Evolutionary conservation across 2,329 filamentous ascomycete species (phyloP), one percentile per base, ranked within the genome.

Genomic region (Aspergillus sp.): DNA sequence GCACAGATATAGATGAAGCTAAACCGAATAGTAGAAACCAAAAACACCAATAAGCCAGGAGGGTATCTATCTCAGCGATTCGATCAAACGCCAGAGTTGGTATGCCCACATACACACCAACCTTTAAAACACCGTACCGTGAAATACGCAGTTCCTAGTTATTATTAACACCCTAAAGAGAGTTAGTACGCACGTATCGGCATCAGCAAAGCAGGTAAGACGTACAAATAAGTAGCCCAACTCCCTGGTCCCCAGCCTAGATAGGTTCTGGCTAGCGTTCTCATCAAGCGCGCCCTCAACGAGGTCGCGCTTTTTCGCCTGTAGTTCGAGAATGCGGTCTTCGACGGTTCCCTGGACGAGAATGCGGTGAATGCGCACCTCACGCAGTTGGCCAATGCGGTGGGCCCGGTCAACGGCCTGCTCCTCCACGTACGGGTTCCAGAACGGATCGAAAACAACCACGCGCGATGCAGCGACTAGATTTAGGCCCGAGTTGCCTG

Each of bases 351-450:
- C 71, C 45, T 77, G 58, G 5, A 89, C 75, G 3, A 94, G 63
- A 15, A 94, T 73, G 3, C 85, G 79, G 53, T 94, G 86, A 1
- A 95, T 80, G 34, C 77, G 71, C 4, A 94, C 88, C 5, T 77
- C 65, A 3, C 71, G 70, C 43, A 69, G 64, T 61, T 95, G 88
- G 1, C 86, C 86, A 45, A 94, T 88, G 7, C 88, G 81, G 58
- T 94, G 82, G 2, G 86, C 84, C 14, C 88, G 81, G 55, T 93
- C 88, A 31, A 94, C 80, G 3, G 88, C 88, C 60, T 95, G 88
- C 59, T 86, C 85, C 61, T 94, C 88, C 30, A 93, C 82, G 52
- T 82, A 93, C 0, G 86, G 88, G 42, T 94, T 95, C 85, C 86
- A 94, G 63, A 93, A 93, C 0, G 86, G 86, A 53, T 94, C 86